Base-by-base conservation (phyloP, 2,329 filamentous ascomycete genomes). In the Exophiala calicioides region DNA sequence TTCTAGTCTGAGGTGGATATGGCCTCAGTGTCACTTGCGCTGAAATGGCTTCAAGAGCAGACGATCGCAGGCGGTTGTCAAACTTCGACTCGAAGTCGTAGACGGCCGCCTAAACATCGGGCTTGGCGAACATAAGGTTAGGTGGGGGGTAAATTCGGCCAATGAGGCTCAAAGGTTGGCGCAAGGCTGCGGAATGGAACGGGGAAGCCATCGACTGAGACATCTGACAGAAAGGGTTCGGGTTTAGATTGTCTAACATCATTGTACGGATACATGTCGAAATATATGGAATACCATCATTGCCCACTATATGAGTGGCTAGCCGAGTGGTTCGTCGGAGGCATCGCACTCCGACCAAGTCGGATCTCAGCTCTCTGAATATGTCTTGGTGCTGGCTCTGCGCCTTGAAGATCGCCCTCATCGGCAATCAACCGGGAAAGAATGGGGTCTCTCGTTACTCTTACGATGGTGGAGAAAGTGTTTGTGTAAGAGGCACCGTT, bases 401-500 rank as follows among this genome's bases (percentile, higher is more conserved):
- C 48, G n/a, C 48, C 48, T 23, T 51, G 48, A 5, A 47, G 37
- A 32, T 46, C 48, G 7, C 43, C 48, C 30, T 51, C 48, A 15
- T 51, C 48, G 9, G 32, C 48, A 8, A 51, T 43, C 32, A 47
- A 32, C 18, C 48, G 38, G n/a, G 48, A 42, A 4, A 53, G 26
- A 16, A 32, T 29, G 19, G 46, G 41, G 26, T 51, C 47, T n/a
- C 46, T 33, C 13, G 47, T 53, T 8, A 45, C 50, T 30, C 50
- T 30, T 10, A 51, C 47, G 30, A 50, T 42, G 5, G 50, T 53
- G 9, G 50, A 51, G 27, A 53, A 53, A 6, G 38, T 37, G 21
- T 40, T 51, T 12, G 42, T 40, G 35, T 47, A 53, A n/a, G 34
- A 43, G 5, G 47, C 50, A 13, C 42, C 37, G 27, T 53, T 53